A percentile compares a stretch with the other conserved stretches of the same genome.
phyloP scores from a whole-genome alignment of 768 basidiomycete genomes.

The Punctularia strigosozonata region DNA sequence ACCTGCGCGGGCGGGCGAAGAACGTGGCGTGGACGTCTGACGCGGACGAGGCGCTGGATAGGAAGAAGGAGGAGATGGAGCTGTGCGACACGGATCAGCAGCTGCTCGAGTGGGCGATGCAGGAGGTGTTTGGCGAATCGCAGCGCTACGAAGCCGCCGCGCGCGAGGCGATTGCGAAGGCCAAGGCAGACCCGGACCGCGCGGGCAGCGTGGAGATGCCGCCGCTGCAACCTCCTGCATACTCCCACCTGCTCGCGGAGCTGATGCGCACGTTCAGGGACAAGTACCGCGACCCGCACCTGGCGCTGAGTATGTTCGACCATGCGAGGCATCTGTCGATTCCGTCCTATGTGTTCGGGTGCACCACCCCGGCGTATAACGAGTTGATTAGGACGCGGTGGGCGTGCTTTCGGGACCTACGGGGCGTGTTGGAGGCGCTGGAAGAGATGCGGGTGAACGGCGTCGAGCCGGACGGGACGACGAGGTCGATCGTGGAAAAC shows the following conservation, averaged over 20 bases:
- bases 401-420: constrained; percentile 72
- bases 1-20: constrained; percentile 40
- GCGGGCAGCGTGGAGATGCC: constrained; percentile 13
- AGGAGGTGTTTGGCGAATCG: constrained; percentile 56
- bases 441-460: constrained; percentile 80
- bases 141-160: constrained; percentile 36
- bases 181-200: constrained; percentile 10
- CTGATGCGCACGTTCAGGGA: constrained; percentile 74
- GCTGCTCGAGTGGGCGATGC: constrained; percentile 62
- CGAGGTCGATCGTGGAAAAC: constrained; percentile 47
- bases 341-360: constrained; percentile 80
- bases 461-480: constrained; percentile 49
- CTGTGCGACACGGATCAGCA: constrained; percentile 55
- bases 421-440: constrained; percentile 58
- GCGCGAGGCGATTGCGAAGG: constrained; percentile 21
- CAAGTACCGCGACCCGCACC: constrained; percentile 66
- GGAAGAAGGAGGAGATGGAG: constrained; percentile 64
- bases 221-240: constrained; percentile 47
- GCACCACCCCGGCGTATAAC: constrained; percentile 80
- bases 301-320: constrained; percentile 74
- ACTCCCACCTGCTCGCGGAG: constrained; percentile 63
- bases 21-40: constrained; percentile 38
- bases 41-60: constrained; percentile 45
- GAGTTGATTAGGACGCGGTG: constrained; percentile 82
- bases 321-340: constrained; percentile 66